Evolutionary conservation across 1,284 basidiomycete genomes (phyloP).

Genomic region (Cryptococcus sp.): DNA sequence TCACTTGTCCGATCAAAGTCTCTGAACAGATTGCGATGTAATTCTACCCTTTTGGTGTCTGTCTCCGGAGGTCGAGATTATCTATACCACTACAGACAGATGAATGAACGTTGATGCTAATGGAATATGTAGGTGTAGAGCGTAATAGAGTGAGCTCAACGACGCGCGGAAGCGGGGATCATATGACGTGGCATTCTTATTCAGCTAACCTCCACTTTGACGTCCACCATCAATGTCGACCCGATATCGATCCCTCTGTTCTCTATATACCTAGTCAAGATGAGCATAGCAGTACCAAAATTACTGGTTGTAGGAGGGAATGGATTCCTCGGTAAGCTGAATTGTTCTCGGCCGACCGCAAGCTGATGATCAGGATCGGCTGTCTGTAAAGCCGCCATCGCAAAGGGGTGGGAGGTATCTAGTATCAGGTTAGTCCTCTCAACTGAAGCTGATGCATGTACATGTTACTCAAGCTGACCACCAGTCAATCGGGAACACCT

Average conservation of each 20-base stretch:
- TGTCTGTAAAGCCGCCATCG: conserved; percentile 78
- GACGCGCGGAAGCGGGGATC: no score
- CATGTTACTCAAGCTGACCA: neutral
- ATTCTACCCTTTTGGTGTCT: no score
- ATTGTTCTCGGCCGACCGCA: conserved; percentile 14
- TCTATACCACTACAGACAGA: neutral
- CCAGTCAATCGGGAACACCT: conserved; percentile 76
- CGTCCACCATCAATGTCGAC: no score
- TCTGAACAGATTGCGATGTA: no score
- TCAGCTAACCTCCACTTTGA: no score
- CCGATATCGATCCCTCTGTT: no score
- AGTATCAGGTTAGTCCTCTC: conserved; percentile 67
- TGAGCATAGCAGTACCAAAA: conserved; percentile 28
- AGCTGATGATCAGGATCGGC: conserved; percentile 65
- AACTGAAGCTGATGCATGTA: neutral
- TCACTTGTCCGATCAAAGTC: no score
- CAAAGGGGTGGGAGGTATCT: conserved; percentile 77
- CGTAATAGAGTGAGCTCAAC: no score
- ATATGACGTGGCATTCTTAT: no score
- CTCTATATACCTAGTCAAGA: no score
- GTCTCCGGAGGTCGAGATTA: neutral
- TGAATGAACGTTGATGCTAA: neutral
- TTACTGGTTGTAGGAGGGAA: conserved; percentile 89
- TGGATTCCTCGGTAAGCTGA: conserved; percentile 74
- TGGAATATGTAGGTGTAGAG: neutral